A percentile compares a stretch with the other conserved stretches of the same genome.
phyloP scores from a whole-genome alignment of 1,284 basidiomycete genomes.

The Trichosporon sp. region DNA sequence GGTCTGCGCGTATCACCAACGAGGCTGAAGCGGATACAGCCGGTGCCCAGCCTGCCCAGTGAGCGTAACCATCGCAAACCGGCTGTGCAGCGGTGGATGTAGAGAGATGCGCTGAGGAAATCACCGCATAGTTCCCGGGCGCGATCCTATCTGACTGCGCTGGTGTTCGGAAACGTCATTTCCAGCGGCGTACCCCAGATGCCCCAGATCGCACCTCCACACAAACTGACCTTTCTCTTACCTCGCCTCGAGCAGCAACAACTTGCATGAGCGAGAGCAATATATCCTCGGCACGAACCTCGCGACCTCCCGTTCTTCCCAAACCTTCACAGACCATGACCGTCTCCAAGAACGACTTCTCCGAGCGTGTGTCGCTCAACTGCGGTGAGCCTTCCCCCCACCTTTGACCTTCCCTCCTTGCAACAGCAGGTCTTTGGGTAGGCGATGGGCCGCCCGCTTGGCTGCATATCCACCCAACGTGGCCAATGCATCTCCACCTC shows the following conservation, averaged over 20 bases:
- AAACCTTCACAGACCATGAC: background rate
- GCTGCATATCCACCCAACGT: too few relatives aligned
- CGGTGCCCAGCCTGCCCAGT: too few relatives aligned
- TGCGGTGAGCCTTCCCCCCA: slow-evolving; percentile 3
- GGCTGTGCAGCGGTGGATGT: background rate
- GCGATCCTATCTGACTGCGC: background rate
- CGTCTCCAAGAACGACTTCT: slow-evolving; percentile 8
- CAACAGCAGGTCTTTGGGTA: too few relatives aligned
- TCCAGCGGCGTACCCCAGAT: background rate
- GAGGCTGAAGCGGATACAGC: background rate
- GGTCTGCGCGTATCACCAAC: background rate
- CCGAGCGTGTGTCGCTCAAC: slow-evolving; percentile 15
- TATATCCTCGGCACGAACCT: background rate
- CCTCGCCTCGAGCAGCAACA: background rate
- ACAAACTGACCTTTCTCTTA: background rate
- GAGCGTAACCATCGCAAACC: background rate
- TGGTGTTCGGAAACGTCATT: slow-evolving; percentile 3
- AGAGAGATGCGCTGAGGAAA: background rate
- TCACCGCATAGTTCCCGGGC: background rate
- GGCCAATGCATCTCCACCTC: too few relatives aligned
- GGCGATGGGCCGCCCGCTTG: too few relatives aligned
- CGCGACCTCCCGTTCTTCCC: background rate
- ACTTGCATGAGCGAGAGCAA: background rate
- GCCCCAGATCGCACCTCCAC: background rate
- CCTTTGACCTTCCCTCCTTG: too few relatives aligned